Base-by-base conservation (phyloP, 371 early-diverging fungal genomes). In the Basidiobolus meristosporus region DNA sequence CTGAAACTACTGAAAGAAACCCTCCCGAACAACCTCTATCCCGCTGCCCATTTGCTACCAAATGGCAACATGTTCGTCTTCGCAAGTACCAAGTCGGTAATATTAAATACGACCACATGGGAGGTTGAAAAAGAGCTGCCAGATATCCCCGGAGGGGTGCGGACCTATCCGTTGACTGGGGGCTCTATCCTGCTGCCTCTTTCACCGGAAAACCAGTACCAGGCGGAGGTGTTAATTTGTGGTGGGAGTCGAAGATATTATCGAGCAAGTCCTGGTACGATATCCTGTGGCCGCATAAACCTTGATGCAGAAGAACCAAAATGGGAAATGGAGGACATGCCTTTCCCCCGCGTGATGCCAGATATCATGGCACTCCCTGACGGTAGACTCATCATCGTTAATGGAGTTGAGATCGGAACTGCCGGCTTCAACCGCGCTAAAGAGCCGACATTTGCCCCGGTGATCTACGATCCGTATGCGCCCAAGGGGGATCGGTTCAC, bases 161-260 rank as follows among this genome's bases (percentile, higher is more conserved):
- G 78, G 7, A 65, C 69, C 21, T 75, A 75, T 38, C 78, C 78
- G 5, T 50, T 67, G n/a, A 65, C 72, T 0, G 72, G 65, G 9
- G 61, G 67, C 1, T 59, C 63, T 9, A 54, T 67, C 15, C 48
- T 65, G 9, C 48, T 68, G 7, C 69, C 69, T 5, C 46, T 65
- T 9, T 41, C 46, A 1, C 56, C 62, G 9, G 52, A 57, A 33
- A 53, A 56, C 40, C 50, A 57, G 22, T 64, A 60, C 38, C 46
- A 46, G 5, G 47, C 59, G 7, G 57, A 62, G 33, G 35, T 64
- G 10, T 22, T 65, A 14, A 45, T 63, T 34, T 64, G 65, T 38
- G 65, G 68, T 14, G 67, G 67, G 3, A 39, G 52, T 16, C 47
- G 51, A 9, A 48, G 43, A 9, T 48, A 49, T 38, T 35, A 22